phyloP scores from a whole-genome alignment of 768 basidiomycete genomes.

The Crassisporium funariophilum region DNA sequence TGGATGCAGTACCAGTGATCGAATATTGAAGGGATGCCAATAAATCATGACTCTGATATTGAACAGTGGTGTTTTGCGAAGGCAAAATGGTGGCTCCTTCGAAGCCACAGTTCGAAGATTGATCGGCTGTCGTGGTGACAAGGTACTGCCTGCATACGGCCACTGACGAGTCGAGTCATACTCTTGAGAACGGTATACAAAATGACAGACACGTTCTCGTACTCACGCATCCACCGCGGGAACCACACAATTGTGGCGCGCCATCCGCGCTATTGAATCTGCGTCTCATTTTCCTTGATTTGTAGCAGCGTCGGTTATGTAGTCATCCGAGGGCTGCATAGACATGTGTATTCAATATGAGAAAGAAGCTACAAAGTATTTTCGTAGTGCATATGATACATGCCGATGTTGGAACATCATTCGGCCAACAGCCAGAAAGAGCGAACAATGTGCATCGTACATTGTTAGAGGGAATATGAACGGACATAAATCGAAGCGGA shows the following conservation, averaged over 20 bases:
- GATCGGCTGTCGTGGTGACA: not conserved
- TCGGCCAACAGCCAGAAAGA: slow-evolving; percentile 12
- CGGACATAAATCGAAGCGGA: not conserved
- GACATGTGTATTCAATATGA: not conserved
- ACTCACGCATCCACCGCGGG: slow-evolving; percentile 27
- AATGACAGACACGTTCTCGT: slow-evolving; percentile 5
- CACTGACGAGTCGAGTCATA: slow-evolving; percentile 21
- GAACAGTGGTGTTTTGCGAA: no score
- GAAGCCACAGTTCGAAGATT: not conserved
- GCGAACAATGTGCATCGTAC: slow-evolving; percentile 29
- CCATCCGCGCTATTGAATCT: not conserved
- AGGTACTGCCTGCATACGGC: not conserved
- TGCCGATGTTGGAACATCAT: not conserved
- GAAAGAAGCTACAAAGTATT: not conserved
- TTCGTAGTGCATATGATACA: not conserved
- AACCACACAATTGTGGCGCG: slow-evolving; percentile 9
- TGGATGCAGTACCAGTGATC: not conserved
- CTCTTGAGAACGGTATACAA: slow-evolving; percentile 11
- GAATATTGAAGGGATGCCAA: no score
- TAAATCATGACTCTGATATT: no score
- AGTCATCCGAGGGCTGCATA: not conserved
- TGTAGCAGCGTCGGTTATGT: no score
- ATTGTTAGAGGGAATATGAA: no score
- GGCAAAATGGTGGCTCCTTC: slow-evolving; percentile 1
- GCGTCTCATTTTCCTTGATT: no score